Evolutionary conservation across 2,329 filamentous ascomycete genomes (phyloP), one percentile per base, ranked within the genome.

Genomic region (Aspergillus ibericus): DNA sequence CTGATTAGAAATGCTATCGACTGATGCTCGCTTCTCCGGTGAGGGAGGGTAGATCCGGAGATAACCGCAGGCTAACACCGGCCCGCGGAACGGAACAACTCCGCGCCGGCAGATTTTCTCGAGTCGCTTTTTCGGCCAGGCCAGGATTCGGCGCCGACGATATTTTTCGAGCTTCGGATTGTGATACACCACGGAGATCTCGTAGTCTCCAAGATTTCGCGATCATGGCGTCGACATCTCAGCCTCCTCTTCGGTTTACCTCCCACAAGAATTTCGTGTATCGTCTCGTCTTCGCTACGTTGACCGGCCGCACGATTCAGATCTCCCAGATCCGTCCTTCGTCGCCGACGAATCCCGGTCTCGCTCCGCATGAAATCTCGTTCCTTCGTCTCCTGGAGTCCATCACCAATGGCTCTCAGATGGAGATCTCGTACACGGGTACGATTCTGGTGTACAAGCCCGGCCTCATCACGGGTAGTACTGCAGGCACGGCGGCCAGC

Each of bases 371-470:
- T 80, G 95, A 99, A 78, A 88, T 98, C 69, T 98, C 95, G 48
- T 93, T 99, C 76, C 85, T 99, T 32, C 93, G 95, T 58, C 89
- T 99, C 16, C 88, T 99, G 71, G 95, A 98, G 76, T 85, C 91
- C 66, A 84, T 99, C 69, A 99, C 95, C 71, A 99, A 99, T 81
- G 95, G 95, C 78, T 91, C 90, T 58, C 88, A 90, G 56, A 92
- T 98, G 79, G 93, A 97, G 71, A 96, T 99, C 67, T 96, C 92
- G 10, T 95, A 96, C 79, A 97, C 92, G 1, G 95, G 95, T 72
- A 98, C 95, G 0, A 93, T 92, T 1, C 85, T 99, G 56, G 88
- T 93, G 36, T 99, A 96, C 78, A 89, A 91, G 65, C 95, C 95
- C 0, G 95, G 95, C 35, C 82, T 99, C 40, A 96, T 99, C 69